phyloP scores from a whole-genome alignment of 1,139 yeast genomes.

The Saccharomyces pastorianus region DNA sequence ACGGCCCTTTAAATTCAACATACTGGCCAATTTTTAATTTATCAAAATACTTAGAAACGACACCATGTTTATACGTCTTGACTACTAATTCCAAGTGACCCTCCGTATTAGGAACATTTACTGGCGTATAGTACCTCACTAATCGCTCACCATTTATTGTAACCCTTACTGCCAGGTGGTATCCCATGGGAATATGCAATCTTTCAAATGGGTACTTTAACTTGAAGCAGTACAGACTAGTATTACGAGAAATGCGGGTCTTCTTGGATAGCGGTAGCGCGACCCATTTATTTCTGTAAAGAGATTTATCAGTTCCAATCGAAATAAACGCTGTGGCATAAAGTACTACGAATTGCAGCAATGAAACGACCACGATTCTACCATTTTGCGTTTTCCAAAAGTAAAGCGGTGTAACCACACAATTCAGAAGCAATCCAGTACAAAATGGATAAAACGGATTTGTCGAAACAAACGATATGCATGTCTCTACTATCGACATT shows the following conservation, averaged over 20 bases:
- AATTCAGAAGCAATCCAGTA: background rate
- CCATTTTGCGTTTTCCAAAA: background rate
- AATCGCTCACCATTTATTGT: conserved; percentile 51
- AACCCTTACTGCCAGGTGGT: conserved; percentile 53
- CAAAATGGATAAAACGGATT: background rate
- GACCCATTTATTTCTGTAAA: conserved; percentile 48
- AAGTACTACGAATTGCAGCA: background rate
- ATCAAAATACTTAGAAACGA: conserved; percentile 59
- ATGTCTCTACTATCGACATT: background rate
- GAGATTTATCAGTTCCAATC: conserved; percentile 38
- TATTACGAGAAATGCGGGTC: conserved; percentile 57
- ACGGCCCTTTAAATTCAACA: conserved; percentile 69
- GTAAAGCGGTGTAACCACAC: background rate
- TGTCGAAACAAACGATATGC: background rate
- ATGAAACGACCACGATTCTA: background rate
- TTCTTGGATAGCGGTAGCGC: conserved; percentile 62
- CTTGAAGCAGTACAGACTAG: conserved; percentile 67
- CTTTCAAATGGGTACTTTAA: conserved; percentile 52
- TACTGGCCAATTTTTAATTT: conserved; percentile 53
- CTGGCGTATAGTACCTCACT: conserved; percentile 65
- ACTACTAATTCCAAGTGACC: conserved; percentile 71
- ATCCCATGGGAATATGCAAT: conserved; percentile 63
- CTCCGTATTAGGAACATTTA: conserved; percentile 56
- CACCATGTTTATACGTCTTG: conserved; percentile 63
- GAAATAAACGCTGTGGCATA: conserved; percentile 42